Evolutionary conservation across 306 rosid species (phyloP), one percentile per base, ranked within the genome.

Genomic region (Dalbergia oliveri): DNA sequence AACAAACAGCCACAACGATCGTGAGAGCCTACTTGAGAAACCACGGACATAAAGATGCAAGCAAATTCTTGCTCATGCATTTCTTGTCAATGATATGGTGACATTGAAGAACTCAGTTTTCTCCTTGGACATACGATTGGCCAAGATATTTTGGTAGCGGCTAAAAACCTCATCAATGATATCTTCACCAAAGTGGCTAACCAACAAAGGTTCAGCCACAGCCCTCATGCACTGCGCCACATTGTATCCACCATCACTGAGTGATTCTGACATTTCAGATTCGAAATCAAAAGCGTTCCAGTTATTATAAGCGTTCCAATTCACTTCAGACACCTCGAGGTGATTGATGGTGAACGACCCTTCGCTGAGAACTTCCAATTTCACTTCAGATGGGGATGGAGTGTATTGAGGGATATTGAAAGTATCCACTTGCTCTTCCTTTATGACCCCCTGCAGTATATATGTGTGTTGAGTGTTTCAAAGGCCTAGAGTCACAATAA

Each of bases 341-440:
- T 3, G 19, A 37, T 75, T 65, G 5, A 83, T 57, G 18, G 11
- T 8, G 59, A 89, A 87, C 0, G 89, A 87, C 2, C 88, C 86
- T 78, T 85, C 88, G 4, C 58, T 79, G 0, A 49, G 4, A 56
- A 89, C 85, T 77, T 80, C 85, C 9, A 4, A 10, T 72, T 78
- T 78, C 18, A 89, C 65, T 72, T 89, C 90, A 5, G 61, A 50
- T 9, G 84, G 80, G 0, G 85, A 86, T 51, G 92, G 92, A 5
- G 81, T 78, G 57, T 89, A 89, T 0, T 47, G 67, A 45, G 86
- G 89, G 51, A 87, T 66, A 59, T 89, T 89, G 79, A 87, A 89
- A 9, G 69, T 65, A 41, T 85, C 60, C n/a, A 89, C 1, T 75
- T 83, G 58, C 14, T 83, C 80, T 72, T 87, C 85, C 16, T 81